Conservation (phyloP, 306 rosid species). For the Quercus parvula region DNA sequence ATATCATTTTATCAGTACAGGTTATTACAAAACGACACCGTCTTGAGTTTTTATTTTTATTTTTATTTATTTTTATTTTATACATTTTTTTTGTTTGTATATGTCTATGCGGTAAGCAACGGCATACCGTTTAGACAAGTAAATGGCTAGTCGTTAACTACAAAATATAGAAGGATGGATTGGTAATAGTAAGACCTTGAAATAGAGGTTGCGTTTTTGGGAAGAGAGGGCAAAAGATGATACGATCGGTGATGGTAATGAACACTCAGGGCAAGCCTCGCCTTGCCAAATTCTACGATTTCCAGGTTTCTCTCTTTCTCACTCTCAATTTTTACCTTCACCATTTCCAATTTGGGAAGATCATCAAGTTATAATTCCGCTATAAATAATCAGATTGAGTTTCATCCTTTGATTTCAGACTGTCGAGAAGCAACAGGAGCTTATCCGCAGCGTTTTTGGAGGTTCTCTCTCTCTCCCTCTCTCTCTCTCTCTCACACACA, state of each 20-base stretch:
- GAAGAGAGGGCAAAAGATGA: constrained; percentile 40
- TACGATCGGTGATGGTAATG: constrained; percentile 78
- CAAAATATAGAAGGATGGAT: background rate
- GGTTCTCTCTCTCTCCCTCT: constrained; percentile 40
- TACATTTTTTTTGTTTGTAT: no score
- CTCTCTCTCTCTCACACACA: background rate
- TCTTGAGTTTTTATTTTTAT: no score
- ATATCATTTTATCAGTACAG: background rate
- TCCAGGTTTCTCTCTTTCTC: constrained; percentile 47
- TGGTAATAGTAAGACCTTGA: no score
- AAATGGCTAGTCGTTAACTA: background rate
- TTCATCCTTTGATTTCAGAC: constrained; percentile 52
- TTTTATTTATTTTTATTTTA: no score
- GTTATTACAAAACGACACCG: background rate
- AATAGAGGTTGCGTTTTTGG: no score
- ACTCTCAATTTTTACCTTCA: background rate
- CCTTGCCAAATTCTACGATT: constrained; percentile 80
- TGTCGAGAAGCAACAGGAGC: constrained; percentile 85
- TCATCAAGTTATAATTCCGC: background rate
- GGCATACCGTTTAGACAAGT: background rate
- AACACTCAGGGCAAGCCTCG: constrained; percentile 96
- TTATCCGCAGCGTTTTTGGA: constrained; percentile 75
- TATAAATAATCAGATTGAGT: constrained; percentile 1
- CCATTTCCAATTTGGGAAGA: background rate
- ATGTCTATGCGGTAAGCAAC: background rate